Conservation (phyloP, 352 stramenopile species). For the Pythium vanterpoolii region DNA sequence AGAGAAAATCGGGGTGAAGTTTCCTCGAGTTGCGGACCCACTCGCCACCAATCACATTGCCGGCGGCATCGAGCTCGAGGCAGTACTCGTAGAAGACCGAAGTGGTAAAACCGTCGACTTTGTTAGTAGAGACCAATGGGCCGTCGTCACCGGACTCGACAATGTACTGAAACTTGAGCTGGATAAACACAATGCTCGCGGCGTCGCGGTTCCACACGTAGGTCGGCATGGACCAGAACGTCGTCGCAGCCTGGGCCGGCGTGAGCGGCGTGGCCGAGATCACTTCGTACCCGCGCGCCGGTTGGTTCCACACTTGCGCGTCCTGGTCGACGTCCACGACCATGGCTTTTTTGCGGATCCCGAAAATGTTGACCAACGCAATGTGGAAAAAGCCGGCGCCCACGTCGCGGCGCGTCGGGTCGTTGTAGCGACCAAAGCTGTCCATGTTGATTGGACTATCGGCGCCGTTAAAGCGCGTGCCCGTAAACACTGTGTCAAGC, state of each 20-base stretch:
- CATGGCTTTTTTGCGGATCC: slow-evolving; percentile 31
- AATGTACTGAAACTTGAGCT: slow-evolving; percentile 43
- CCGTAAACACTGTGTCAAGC: slow-evolving; percentile 41
- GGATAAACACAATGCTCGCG: slow-evolving; percentile 36
- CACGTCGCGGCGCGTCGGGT: slow-evolving; percentile 40
- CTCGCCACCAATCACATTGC: slow-evolving; percentile 67
- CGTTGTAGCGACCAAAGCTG: slow-evolving; percentile 42
- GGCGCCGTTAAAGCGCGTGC: slow-evolving; percentile 30
- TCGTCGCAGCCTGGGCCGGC: slow-evolving; percentile 24
- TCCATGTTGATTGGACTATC: slow-evolving; percentile 17
- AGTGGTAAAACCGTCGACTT: slow-evolving; percentile 26
- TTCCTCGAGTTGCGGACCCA: slow-evolving; percentile 51
- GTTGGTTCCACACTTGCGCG: slow-evolving; percentile 55
- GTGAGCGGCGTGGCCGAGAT: slow-evolving; percentile 31
- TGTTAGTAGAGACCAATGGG: slow-evolving; percentile 26
- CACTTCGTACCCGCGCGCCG: slow-evolving; percentile 42
- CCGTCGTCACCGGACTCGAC: slow-evolving; percentile 37
- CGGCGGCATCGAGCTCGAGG: slow-evolving; percentile 54
- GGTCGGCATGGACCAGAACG: slow-evolving; percentile 2
- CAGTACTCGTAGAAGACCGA: slow-evolving; percentile 41
- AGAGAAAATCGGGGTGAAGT: slow-evolving; percentile 69
- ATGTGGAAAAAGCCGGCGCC: slow-evolving; percentile 35
- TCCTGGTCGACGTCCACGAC: slow-evolving; percentile 37
- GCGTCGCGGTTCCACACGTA: slow-evolving; percentile 38
- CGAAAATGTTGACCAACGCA: slow-evolving; percentile 39